Evolutionary conservation across 2,329 filamentous ascomycete species (phyloP), one percentile per base, ranked within the genome.

Genomic region (Aspergillus pseudoviridinutans): DNA sequence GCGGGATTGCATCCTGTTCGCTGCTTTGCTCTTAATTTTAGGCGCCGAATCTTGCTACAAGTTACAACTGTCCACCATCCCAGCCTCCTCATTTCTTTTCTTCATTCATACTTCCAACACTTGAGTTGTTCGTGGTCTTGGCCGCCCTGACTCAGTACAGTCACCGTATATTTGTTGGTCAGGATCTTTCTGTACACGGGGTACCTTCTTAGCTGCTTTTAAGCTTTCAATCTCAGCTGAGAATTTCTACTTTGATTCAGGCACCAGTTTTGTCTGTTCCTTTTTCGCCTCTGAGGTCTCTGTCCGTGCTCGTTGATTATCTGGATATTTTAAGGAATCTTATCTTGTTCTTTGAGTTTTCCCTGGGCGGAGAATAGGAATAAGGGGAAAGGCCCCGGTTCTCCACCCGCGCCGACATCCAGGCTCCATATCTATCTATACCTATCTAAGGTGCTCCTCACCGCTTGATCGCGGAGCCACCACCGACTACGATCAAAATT

Each of bases 21-120:
- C 58, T 59, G 60, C 60, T 66, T 63, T 38, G 60, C 61, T 54
- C 56, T 60, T 54, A 50, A 61, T 56, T 56, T 64, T 64, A 64
- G 63, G 57, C 60, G 58, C 61, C 57, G 55, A 38, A 25, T 24
- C 55, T 55, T 50, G 54, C 49, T 53, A 41, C 52, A 24, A 50
- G 47, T 22, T 29, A n/a, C 49, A 35, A 22, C 50, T 53, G 51
- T 54, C 58, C 49, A 9, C 54, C 49, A 46, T 53, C 60, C 64
- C 63, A 64, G 61, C 62, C 64, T 57, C 64, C 58, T 57, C 46
- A 44, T 49, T n/a, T 50, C 41, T 51, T 44, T 55, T 50, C 28
- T 51, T 38, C 49, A 6, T 60, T 53, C 57, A 49, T 46, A 20
- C 49, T 22, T 56, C 46, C 8, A 49, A 53, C 38, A 52, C 54